Percentiles rank a stretch among this genome's conserved stretches.
phyloP scores from a whole-genome alignment of 116 monocot genomes.

The Zostera marina region DNA sequence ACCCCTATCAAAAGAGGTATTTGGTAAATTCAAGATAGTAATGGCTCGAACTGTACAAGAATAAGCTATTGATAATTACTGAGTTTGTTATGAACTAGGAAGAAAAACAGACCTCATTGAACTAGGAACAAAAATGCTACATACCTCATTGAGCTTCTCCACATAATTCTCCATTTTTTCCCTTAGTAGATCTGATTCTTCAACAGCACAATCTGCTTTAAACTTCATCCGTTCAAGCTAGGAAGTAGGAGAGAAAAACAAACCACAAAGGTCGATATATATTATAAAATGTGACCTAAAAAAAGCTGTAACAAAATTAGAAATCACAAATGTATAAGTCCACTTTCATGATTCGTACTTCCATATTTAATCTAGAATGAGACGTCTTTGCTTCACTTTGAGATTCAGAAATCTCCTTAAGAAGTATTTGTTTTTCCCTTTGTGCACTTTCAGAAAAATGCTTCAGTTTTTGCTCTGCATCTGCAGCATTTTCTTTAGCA shows the following conservation, averaged over 20 bases:
- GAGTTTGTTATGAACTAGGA: background rate
- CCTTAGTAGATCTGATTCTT: constrained; percentile 44
- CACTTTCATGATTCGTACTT: constrained; percentile 43
- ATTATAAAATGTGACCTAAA: background rate
- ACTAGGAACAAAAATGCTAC: background rate
- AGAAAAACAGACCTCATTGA: background rate
- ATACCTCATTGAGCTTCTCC: constrained; percentile 62
- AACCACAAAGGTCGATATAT: background rate
- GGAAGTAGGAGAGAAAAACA: constrained; percentile 6
- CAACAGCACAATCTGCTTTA: constrained; percentile 44
- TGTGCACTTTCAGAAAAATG: constrained; percentile 37
- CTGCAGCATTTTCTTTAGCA: constrained; percentile 39
- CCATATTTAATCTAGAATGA: constrained; percentile 35
- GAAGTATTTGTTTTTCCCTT: constrained; percentile 48
- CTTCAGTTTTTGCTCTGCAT: constrained; percentile 37
- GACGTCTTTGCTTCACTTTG: constrained; percentile 60
- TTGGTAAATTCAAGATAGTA: too few relatives aligned
- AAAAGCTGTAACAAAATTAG: background rate
- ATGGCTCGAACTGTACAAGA: background rate
- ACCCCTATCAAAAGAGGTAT: too few relatives aligned
- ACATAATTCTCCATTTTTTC: constrained; percentile 37
- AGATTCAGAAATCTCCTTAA: constrained; percentile 36
- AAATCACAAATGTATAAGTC: background rate
- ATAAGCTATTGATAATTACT: background rate
- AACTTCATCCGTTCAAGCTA: constrained; percentile 67